A percentile compares a stretch with the other conserved stretches of the same genome.
Conservation (phyloP, 1,139 yeast species). For the Cylindricascospora bacillispora region DNA sequence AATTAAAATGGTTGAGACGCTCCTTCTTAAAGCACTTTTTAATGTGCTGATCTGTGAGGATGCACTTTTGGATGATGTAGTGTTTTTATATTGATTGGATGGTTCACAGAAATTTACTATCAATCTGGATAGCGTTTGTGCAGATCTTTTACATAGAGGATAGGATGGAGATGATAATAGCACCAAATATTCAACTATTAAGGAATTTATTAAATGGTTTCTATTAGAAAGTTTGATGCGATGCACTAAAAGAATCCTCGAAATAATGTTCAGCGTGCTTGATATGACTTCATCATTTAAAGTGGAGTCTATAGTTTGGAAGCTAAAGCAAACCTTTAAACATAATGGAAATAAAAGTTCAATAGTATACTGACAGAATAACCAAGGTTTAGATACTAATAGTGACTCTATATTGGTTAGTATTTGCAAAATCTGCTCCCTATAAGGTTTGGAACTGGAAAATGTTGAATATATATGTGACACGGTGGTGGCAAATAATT, state of each 20-base stretch:
- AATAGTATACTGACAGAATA: constrained; percentile 53
- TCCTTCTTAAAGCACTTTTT: constrained; percentile 48
- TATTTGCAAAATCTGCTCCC: neutral
- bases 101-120: constrained; percentile 69
- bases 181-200: constrained; percentile 38
- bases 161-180: constrained; percentile 27
- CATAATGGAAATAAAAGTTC: constrained; percentile 35
- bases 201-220: constrained; percentile 48
- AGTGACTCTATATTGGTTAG: constrained; percentile 26
- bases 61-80: constrained; percentile 11
- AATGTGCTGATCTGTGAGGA: constrained; percentile 45
- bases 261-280: neutral
- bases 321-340: constrained; percentile 20
- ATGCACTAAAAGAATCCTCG: constrained; percentile 41
- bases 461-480: neutral
- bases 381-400: constrained; percentile 42
- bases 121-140: constrained; percentile 43
- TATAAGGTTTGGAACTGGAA: neutral
- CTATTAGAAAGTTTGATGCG: constrained; percentile 60
- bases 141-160: constrained; percentile 19
- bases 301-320: no score
- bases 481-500: neutral
- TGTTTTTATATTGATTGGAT: no score
- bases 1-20: constrained; percentile 48
- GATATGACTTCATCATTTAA: neutral